phyloP scores from a whole-genome alignment of 305 asterid species.

The Fraxinus ornus region DNA sequence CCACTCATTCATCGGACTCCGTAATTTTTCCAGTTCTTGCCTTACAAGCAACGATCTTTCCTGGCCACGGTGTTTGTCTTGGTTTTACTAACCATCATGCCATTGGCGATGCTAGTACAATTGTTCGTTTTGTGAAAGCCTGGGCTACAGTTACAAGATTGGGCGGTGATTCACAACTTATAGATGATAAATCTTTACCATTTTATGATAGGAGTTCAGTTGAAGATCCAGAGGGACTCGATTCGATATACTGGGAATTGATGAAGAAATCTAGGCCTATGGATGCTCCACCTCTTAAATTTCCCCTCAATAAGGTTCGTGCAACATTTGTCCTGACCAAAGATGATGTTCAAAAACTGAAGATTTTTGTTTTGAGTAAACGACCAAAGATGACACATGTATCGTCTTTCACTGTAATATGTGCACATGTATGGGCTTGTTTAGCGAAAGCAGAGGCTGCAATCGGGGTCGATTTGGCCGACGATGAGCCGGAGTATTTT shows the following conservation, averaged over 20 bases:
- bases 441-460: neutral
- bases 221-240: slow-evolving; percentile 15
- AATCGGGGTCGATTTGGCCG: neutral
- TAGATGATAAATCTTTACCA: slow-evolving; percentile 9
- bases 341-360: neutral
- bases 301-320: slow-evolving; percentile 15
- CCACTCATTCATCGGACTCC: neutral
- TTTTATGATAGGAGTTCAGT: slow-evolving; percentile 13
- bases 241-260: slow-evolving; percentile 14
- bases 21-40: slow-evolving; percentile 15
- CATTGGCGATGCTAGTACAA: slow-evolving; percentile 4
- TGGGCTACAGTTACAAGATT: neutral
- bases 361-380: slow-evolving; percentile 8
- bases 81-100: neutral
- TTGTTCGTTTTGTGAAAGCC: neutral
- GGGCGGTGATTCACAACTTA: neutral
- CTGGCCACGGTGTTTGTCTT: slow-evolving; percentile 15
- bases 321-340: slow-evolving; percentile 21
- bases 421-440: slow-evolving; percentile 24
- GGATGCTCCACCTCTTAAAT: neutral
- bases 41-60: slow-evolving; percentile 29
- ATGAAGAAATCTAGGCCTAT: slow-evolving; percentile 17
- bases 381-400: slow-evolving; percentile 1
- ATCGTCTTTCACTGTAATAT: slow-evolving; percentile 23
- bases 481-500: slow-evolving; percentile 5